Evolutionary conservation across 179 eudicot genomes (phyloP), one percentile per base, ranked within the genome.

Genomic region (Nepenthes alata): DNA sequence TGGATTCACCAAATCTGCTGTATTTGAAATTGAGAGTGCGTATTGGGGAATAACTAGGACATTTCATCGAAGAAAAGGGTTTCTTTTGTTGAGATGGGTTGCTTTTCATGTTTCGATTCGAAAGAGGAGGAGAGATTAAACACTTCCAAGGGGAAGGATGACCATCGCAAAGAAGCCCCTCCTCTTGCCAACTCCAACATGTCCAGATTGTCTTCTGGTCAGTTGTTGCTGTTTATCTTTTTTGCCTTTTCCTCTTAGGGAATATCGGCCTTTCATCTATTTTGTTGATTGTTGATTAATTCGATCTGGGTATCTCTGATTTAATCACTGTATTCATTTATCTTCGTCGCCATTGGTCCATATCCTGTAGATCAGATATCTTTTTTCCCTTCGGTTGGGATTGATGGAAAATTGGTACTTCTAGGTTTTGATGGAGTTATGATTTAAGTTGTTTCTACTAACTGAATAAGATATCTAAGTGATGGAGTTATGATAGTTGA

Each of bases 71-170:
- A 49, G 52, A 9, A 9, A 5, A 4, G 55, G 16, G 55, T 15
- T 52, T 52, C n/a, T 13, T 52, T 52, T 1, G 16, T 56, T 38
- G 60, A 62, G 35, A 75, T 75, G 83, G 83, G 80, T 14, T 79
- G 80, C 44, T 76, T 75, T 55, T 76, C 83, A 1, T 79, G 83
- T 13, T 79, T 79, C 57, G 83, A 79, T 57, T 79, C 83, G 11
- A 79, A 79, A 57, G 83, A 79, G 51, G 83, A 76, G 70, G 71
- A 79, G 52, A 70, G 78, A 59, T 70, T 79, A 58, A 75, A 79
- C 59, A 78, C 75, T 55, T 56, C 55, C 5, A 67, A 59, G 34
- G 78, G 67, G 0, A 61, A 64, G 50, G 73, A 63, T 64, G 75
- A 64, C 67, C 66, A 78, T 75, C 69, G 64, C 13, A 73, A 65